phyloP scores from a whole-genome alignment of 1,284 basidiomycete genomes.

The Microbotryum saponariae region DNA sequence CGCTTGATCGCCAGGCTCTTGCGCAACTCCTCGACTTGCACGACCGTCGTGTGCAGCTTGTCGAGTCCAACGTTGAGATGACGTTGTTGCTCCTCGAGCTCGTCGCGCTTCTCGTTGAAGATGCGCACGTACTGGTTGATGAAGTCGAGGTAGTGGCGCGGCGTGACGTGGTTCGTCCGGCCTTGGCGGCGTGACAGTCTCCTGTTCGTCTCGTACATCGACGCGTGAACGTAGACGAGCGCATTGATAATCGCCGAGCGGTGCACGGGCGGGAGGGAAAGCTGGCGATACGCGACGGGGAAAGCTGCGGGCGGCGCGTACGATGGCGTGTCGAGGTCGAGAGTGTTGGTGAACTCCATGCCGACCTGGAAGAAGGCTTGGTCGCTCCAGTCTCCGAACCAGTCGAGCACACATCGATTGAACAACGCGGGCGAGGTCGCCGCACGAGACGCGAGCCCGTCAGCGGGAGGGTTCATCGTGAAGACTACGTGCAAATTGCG shows the following conservation, averaged over 20 bases:
- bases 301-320: conserved; percentile 71
- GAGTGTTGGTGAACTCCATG: conserved; percentile 81
- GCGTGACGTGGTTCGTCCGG: conserved; percentile 93
- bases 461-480: conserved; percentile 90
- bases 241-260: conserved; percentile 86
- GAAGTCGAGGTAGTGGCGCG: conserved; percentile 95
- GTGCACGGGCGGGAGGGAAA: conserved; percentile 71
- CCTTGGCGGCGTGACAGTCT: conserved; percentile 85
- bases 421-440: conserved; percentile 96
- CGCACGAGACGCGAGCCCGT: conserved; percentile 71
- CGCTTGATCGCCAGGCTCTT: conserved; percentile 93
- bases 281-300: conserved; percentile 76
- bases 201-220: conserved; percentile 80
- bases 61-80: conserved; percentile 97
- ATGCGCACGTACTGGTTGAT: conserved; percentile 97
- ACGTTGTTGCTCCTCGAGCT: conserved; percentile 96
- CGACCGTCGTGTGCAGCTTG: conserved; percentile 90
- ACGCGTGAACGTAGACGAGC: conserved; percentile 85
- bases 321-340: conserved; percentile 77
- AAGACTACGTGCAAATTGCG: conserved; percentile 96
- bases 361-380: conserved; percentile 96
- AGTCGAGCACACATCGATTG: conserved; percentile 95
- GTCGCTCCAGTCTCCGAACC: conserved; percentile 98
- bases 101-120: conserved; percentile 95
- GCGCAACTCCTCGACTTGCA: conserved; percentile 89